Evolutionary conservation across 805 yeast genomes (phyloP).

Genomic region (Metschnikowia noctiluminum): DNA sequence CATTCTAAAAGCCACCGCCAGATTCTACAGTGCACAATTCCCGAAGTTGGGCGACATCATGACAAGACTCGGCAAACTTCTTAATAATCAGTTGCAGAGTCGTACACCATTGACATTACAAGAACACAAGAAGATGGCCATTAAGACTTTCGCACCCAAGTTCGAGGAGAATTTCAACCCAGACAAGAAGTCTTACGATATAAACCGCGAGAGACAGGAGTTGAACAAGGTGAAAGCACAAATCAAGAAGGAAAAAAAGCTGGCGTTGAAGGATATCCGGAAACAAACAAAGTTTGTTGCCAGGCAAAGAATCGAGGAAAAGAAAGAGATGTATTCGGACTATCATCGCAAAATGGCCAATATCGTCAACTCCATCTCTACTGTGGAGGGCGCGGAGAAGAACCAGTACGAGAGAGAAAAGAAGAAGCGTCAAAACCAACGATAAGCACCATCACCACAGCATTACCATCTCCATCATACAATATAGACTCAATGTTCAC

Average conservation of each 20-base stretch:
- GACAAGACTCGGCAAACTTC: constrained; percentile 47
- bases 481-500: no score
- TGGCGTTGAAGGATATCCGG: constrained; percentile 84
- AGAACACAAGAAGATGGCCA: constrained; percentile 77
- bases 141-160: constrained; percentile 82
- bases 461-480: no score
- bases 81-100: constrained; percentile 23
- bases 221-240: constrained; percentile 76
- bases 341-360: constrained; percentile 90
- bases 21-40: constrained; percentile 29
- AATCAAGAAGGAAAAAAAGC: constrained; percentile 88
- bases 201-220: constrained; percentile 78
- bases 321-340: constrained; percentile 68
- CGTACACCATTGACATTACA: constrained; percentile 73
- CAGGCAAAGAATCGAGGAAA: constrained; percentile 75
- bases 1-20: constrained; percentile 40
- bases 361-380: constrained; percentile 80
- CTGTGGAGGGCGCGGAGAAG: constrained; percentile 94
- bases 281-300: constrained; percentile 85
- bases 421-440: constrained; percentile 51
- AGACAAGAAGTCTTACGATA: constrained; percentile 87
- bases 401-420: constrained; percentile 88
- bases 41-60: constrained; percentile 33
- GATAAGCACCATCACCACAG: constrained; percentile 2
- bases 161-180: constrained; percentile 96